These are phyloP conservation scores for Nymphaea colorata DNA, from an alignment of 164 flowering plant genomes.

Conservation along the genomic window DNA sequence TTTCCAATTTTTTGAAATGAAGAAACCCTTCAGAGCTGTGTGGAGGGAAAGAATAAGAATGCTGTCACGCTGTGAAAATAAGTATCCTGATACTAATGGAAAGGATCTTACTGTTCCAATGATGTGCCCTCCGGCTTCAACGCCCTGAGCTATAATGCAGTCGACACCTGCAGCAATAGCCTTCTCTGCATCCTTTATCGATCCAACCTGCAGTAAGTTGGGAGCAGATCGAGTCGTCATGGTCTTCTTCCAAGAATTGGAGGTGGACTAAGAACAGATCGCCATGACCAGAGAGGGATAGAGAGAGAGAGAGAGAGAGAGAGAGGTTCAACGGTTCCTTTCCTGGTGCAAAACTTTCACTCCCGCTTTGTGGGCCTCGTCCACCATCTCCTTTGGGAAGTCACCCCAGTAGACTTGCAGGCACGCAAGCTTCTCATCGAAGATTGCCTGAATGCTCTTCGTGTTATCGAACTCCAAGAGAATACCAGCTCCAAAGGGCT, in stretches of 20 bases:
- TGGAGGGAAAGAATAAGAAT: no score
- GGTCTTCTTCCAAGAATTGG: no score
- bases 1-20: no score
- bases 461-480: constrained; percentile 15
- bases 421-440: constrained; percentile 19
- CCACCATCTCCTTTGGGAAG: constrained; percentile 24
- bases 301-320: not conserved
- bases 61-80: no score
- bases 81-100: no score
- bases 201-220: constrained; percentile 13
- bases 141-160: constrained; percentile 21
- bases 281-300: no score
- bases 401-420: constrained; percentile 25
- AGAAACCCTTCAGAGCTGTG: no score
- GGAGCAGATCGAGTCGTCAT: not conserved
- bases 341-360: constrained; percentile 22
- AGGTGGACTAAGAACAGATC: not conserved
- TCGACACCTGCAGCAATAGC: constrained; percentile 26
- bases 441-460: constrained; percentile 15
- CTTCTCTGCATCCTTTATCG: constrained; percentile 16
- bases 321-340: not conserved
- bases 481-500: constrained; percentile 15
- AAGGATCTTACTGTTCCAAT: constrained; percentile 12
- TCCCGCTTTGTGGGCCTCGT: constrained; percentile 24
- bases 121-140: constrained; percentile 21